Evolutionary conservation across 345 rosid genomes (phyloP), one percentile per base, ranked within the genome.

Genomic region (Ricinus communis): DNA sequence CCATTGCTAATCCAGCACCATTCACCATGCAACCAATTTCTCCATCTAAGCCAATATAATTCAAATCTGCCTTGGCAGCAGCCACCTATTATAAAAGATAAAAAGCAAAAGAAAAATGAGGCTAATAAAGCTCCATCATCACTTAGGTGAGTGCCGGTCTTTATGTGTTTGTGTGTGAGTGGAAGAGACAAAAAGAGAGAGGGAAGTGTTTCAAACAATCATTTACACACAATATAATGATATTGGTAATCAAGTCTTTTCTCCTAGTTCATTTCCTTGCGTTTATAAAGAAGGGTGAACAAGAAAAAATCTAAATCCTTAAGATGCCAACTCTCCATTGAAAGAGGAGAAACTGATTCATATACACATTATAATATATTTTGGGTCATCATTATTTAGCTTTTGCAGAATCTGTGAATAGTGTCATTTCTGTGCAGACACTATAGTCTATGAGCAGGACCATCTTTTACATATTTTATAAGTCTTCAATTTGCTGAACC

Each of bases 21-120:
- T 96, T 96, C 65, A 96, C 99, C 99, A 96, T 96, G 90, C 99
- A 96, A 62, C 99, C 99, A 76, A 96, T 96, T 86, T 96, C 99
- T 62, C 99, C 99, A 78, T 96, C 99, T 63, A 95, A 79, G 33
- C 99, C 99, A 45, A 93, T 96, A 69, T 96, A 96, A 85, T 96
- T 96, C 81, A 96, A 81, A 87, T 96, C 99, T 62, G 93, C 98
- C 82, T 89, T 83, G 63, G 96, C 94, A 67, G 98, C 98, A 80
- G 93, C 82, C 74, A 95, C 99, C 99, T 93, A 67, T 55, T 22
- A 71, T 51, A n/a, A n/a, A 77, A 81, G 67, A 56, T 25, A 50
- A 54, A 77, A 54, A 52, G 47, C 53, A 51, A 8, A 25, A 53
- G 24, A 40, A 45, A 54, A 66, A 65, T 62, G 45, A 27, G 8